Base-by-base conservation (phyloP, 257 asterid genomes). In the Ligustrum vulgare region DNA sequence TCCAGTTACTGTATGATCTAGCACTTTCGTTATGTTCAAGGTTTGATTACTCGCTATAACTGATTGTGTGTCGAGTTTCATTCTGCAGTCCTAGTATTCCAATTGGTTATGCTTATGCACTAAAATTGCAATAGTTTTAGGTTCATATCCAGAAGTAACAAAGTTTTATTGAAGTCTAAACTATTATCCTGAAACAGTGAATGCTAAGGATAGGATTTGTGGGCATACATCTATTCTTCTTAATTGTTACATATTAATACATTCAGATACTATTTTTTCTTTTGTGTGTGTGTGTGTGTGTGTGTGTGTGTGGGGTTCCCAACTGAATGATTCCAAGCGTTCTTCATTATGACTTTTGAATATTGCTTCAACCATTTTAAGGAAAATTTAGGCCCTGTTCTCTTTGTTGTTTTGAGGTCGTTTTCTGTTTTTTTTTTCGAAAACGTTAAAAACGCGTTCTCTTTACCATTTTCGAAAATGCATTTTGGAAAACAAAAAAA, bases 1-100 rank as follows among this genome's bases (percentile, higher is more conserved):
- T 86, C 86, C 99, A 95, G 86, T 84, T 95, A 80, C 91, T 93
- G 75, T 95, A 95, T 71, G 99, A 95, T 69, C 91, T 95, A 71
- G 96, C 94, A 41, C 93, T 93, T 72, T 89, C 98, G 2, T 83
- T 93, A 36, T 89, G 91, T 81, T 89, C 99, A 75, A 93, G 99
- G 99, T 95, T 80, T 80, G 90, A 78, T 80, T 82, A 72, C 84
- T 78, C 41, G 62, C 82, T 62, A 22, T 75, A 70, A n/a, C 41
- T 74, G 28, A 25, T 66, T 45, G 56, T 69, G 69, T 56, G 75
- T 45, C 33, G 56, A 6, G 34, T 70, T 76, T 70, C 78, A 45
- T 45, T 73, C 54, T 56, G 18, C 66, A 3, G 22, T 70, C 22
- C 15, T 13, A 67, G 70, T 28, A 36, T 62, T 35, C 13, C 5